phyloP scores from a whole-genome alignment of 2,329 filamentous ascomycete species.

The Fusarium foetens region DNA sequence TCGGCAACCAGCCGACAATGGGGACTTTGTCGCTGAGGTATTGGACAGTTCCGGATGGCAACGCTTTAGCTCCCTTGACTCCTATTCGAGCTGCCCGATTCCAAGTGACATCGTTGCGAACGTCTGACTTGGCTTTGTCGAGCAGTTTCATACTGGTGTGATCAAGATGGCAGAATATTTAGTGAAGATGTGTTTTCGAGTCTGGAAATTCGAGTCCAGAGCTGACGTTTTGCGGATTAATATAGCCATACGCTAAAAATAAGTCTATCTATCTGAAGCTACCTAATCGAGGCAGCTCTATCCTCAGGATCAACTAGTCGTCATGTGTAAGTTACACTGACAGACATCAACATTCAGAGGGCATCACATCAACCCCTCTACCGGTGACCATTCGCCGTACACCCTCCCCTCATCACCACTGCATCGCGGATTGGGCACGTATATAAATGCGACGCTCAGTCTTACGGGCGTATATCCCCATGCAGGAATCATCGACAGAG shows the following conservation, averaged over 20 bases:
- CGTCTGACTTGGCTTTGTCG: slow-evolving; percentile 32
- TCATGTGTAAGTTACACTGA: slow-evolving; percentile 4
- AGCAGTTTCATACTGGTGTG: slow-evolving; percentile 35
- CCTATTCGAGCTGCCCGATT: slow-evolving; percentile 35
- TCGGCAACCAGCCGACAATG: slow-evolving; percentile 70
- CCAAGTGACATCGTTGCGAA: slow-evolving; percentile 40
- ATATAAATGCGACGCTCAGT: background rate
- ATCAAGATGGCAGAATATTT: background rate
- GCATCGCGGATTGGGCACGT: slow-evolving; percentile 17
- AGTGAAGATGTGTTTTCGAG: background rate
- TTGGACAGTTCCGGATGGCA: slow-evolving; percentile 63
- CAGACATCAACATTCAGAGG: background rate
- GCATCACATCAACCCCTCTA: background rate
- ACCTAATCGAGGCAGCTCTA: background rate
- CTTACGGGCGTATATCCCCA: slow-evolving; percentile 6
- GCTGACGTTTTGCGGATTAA: slow-evolving; percentile 4
- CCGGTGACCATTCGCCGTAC: slow-evolving; percentile 22
- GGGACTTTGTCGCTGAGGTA: slow-evolving; percentile 71
- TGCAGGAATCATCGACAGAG: slow-evolving; percentile 16
- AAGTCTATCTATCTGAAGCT: background rate
- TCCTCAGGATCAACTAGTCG: background rate
- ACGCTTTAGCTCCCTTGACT: slow-evolving; percentile 33
- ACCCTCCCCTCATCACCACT: slow-evolving; percentile 8
- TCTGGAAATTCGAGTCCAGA: background rate
- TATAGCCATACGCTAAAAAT: slow-evolving; percentile 11